Evolutionary conservation across 2,329 filamentous ascomycete species (phyloP).

Genomic region (Emydomyces testavorans): DNA sequence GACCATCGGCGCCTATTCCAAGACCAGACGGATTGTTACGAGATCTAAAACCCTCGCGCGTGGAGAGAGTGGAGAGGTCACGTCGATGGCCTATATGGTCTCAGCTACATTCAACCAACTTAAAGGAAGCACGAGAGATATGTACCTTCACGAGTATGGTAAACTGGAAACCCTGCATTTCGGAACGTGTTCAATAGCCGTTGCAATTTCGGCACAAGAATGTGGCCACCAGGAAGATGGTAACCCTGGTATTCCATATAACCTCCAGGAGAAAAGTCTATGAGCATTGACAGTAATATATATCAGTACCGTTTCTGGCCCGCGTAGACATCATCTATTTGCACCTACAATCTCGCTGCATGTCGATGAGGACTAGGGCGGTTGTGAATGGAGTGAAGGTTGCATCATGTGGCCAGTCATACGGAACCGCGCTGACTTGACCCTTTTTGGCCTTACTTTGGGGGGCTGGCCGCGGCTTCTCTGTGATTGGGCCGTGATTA

Average conservation of each 20-base stretch:
- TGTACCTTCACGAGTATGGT: slow-evolving; percentile 38
- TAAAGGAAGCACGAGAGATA: slow-evolving; percentile 13
- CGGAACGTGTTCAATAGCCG: slow-evolving; percentile 31
- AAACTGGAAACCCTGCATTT: slow-evolving; percentile 32
- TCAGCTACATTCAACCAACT: background rate
- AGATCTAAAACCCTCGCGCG: slow-evolving; percentile 44
- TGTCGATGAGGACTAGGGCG: slow-evolving; percentile 38
- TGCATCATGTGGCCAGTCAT: slow-evolving; percentile 39
- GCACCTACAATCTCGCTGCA: slow-evolving; percentile 40
- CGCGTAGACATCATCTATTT: background rate
- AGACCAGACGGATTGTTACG: slow-evolving; percentile 41
- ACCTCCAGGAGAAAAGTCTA: slow-evolving; percentile 36
- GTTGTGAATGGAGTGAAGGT: slow-evolving; percentile 36
- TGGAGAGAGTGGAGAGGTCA: slow-evolving; percentile 46
- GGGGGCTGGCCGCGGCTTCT: slow-evolving; percentile 32
- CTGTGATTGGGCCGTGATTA: slow-evolving; percentile 34
- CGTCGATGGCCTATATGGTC: slow-evolving; percentile 34
- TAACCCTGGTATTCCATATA: slow-evolving; percentile 38
- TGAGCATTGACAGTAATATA: background rate
- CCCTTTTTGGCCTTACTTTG: slow-evolving; percentile 37
- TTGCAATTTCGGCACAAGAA: slow-evolving; percentile 34
- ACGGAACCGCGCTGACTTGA: slow-evolving; percentile 32
- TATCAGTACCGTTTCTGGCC: background rate
- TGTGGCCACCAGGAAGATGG: slow-evolving; percentile 31
- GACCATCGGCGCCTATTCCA: slow-evolving; percentile 44